Conservation (phyloP, 169 alveolate genomes). For the Plasmodium malariae region DNA sequence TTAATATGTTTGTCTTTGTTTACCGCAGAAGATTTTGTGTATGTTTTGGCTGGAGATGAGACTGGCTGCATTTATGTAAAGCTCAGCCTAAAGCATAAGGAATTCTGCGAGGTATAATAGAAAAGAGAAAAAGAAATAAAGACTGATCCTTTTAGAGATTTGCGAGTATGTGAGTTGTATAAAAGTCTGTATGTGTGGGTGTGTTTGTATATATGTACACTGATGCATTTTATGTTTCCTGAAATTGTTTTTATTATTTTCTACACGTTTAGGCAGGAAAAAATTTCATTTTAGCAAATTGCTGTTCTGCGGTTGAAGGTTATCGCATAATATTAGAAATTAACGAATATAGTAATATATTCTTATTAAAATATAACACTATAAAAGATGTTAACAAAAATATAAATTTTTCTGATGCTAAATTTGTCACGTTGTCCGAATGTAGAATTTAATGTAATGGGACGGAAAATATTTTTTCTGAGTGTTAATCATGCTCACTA, state of each 20-base stretch:
- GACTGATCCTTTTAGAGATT: background rate
- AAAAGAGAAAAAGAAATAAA: conserved; percentile 3
- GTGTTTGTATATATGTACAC: background rate
- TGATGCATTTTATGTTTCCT: no score
- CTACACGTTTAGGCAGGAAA: conserved; percentile 11
- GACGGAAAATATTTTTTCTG: background rate
- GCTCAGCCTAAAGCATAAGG: conserved; percentile 14
- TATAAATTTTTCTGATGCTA: conserved; percentile 54
- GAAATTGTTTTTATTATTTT: no score
- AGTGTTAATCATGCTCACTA: background rate
- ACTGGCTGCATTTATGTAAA: conserved; percentile 64
- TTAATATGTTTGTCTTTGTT: conserved; percentile 3
- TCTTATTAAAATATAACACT: conserved; percentile 26
- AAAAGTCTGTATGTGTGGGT: background rate
- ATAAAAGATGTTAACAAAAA: conserved; percentile 34
- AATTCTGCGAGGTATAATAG: conserved; percentile 14
- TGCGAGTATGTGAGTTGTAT: no score
- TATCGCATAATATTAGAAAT: conserved; percentile 38
- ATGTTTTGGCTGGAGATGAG: conserved; percentile 63
- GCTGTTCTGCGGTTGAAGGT: conserved; percentile 26
- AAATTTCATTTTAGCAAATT: conserved; percentile 34
- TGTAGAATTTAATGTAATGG: background rate
- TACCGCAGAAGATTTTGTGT: conserved; percentile 6
- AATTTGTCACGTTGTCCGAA: conserved; percentile 36
- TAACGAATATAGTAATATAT: conserved; percentile 56